Conservation (phyloP, 2,329 filamentous ascomycete genomes). For the Ophiostoma ulmi region DNA sequence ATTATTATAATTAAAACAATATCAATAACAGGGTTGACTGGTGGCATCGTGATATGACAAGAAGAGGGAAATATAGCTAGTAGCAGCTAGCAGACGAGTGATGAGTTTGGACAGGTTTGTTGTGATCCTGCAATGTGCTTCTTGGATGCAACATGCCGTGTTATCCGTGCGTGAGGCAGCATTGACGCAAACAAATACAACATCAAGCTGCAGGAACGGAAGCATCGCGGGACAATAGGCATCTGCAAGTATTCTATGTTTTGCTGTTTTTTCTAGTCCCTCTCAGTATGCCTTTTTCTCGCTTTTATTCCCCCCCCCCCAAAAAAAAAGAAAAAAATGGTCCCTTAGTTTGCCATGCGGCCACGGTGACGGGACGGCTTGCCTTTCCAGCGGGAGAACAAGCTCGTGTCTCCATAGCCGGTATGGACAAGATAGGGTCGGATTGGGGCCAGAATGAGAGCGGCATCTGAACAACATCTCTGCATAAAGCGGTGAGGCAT, state of each 20-base stretch:
- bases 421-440: background rate
- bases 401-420: background rate
- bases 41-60: too few relatives aligned
- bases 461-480: background rate
- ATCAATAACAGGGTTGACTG: too few relatives aligned
- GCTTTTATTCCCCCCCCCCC: too few relatives aligned
- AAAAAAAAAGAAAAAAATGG: background rate
- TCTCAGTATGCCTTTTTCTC: background rate
- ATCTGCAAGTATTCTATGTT: background rate
- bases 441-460: background rate
- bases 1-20: background rate
- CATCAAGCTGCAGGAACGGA: slow-evolving; percentile 4
- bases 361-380: background rate
- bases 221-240: background rate
- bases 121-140: background rate
- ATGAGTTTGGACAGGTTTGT: slow-evolving; percentile 1
- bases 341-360: background rate
- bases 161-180: background rate
- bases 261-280: background rate
- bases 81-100: too few relatives aligned
- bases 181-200: background rate
- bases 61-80: too few relatives aligned
- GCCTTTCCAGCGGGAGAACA: background rate
- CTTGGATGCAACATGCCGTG: background rate
- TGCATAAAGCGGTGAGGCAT: background rate